Percentiles rank a stretch among this genome's conserved stretches.
Conservation (phyloP, 805 yeast genomes). For the Candida dajiaensis region DNA sequence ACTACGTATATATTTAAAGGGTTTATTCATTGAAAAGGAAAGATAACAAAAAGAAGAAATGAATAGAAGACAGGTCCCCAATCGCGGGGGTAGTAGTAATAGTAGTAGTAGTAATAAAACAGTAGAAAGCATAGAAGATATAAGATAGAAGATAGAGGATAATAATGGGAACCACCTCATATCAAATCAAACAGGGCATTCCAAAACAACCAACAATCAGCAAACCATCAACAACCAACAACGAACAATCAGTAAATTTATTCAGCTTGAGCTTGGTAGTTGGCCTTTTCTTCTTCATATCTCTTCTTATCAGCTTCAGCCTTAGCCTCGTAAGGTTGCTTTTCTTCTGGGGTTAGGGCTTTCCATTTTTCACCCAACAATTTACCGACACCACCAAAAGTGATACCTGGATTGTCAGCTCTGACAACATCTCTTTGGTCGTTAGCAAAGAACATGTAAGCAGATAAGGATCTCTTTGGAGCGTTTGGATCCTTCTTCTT, state of each 20-base stretch:
- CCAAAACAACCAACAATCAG: too few species aligned
- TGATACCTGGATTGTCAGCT: slow-evolving; percentile 93
- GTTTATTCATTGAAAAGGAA: background rate
- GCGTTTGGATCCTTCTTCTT: slow-evolving; percentile 82
- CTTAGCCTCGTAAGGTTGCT: slow-evolving; percentile 84
- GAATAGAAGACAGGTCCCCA: too few species aligned
- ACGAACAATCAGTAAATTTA: background rate
- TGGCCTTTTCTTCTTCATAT: slow-evolving; percentile 94
- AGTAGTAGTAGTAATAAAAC: background rate
- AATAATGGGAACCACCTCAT: too few species aligned
- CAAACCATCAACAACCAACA: background rate
- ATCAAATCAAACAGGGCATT: too few species aligned
- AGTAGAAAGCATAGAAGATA: too few species aligned
- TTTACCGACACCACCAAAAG: slow-evolving; percentile 94
- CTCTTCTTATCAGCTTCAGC: slow-evolving; percentile 97
- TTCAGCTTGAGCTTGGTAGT: slow-evolving; percentile 35
- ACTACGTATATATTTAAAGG: background rate
- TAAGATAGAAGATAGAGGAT: too few species aligned
- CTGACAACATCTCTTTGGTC: slow-evolving; percentile 95
- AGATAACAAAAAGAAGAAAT: background rate
- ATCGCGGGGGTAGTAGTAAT: too few species aligned
- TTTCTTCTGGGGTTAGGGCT: slow-evolving; percentile 76
- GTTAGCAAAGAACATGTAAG: slow-evolving; percentile 98
- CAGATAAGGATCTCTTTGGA: slow-evolving; percentile 97
- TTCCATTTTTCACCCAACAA: slow-evolving; percentile 96